These are phyloP conservation scores for Oehlia diaphana DNA, from an alignment of 192 early-diverging fungal species.

Conservation along the genomic window DNA sequence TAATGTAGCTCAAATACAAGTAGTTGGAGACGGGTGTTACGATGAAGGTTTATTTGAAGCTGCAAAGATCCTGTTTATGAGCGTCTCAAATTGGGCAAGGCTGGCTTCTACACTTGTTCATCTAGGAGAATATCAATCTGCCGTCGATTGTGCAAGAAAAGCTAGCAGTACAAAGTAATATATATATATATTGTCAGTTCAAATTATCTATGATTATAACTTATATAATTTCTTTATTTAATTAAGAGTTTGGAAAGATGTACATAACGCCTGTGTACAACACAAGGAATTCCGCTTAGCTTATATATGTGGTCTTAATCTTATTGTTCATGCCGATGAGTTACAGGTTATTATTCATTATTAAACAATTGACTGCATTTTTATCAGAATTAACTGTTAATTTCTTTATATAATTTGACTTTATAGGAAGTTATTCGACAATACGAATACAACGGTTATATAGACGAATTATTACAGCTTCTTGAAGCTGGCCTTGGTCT, in stretches of 20 bases:
- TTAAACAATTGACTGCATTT: not conserved
- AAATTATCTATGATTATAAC: not conserved
- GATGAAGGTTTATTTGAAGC: constrained; percentile 89
- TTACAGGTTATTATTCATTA: constrained; percentile 52
- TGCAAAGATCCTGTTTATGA: constrained; percentile 92
- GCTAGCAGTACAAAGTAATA: constrained; percentile 86
- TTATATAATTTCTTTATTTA: not conserved
- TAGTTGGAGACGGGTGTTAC: constrained; percentile 95
- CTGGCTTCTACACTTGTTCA: constrained; percentile 96
- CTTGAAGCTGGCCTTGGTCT: constrained; percentile 93
- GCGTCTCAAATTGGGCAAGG: constrained; percentile 96
- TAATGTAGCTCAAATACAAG: constrained; percentile 92
- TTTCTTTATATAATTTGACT: not conserved
- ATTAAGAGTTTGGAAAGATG: constrained; percentile 96
- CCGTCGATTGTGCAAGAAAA: constrained; percentile 98
- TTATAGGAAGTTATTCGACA: constrained; percentile 68
- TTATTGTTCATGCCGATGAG: constrained; percentile 98
- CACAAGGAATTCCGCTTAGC: constrained; percentile 95
- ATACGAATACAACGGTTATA: constrained; percentile 88
- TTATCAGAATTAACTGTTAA: not conserved
- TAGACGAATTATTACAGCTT: constrained; percentile 87
- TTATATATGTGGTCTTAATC: constrained; percentile 95
- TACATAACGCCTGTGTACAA: constrained; percentile 93
- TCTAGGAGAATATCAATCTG: constrained; percentile 91
- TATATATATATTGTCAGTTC: not conserved